Conservation (phyloP, 176 grass and related monocot genomes). For the Elaeis guineensis region DNA sequence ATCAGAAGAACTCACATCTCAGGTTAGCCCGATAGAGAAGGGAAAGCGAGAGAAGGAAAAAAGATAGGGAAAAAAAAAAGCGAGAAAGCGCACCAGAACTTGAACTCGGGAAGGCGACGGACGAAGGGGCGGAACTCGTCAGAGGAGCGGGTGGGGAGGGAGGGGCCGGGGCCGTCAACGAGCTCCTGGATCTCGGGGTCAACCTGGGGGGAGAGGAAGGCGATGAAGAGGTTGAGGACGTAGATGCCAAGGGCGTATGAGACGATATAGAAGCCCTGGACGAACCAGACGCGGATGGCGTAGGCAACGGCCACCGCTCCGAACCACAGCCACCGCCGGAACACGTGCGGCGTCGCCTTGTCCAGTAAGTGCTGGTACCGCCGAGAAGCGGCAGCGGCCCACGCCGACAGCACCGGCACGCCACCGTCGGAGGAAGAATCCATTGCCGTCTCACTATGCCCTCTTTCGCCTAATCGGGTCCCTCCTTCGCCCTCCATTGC, state of each 20-base stretch:
- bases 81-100: slow-evolving; percentile 47
- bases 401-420: slow-evolving; percentile 2
- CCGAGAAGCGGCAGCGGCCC: slow-evolving; percentile 18
- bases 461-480: too few species aligned
- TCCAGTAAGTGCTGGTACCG: slow-evolving; percentile 76
- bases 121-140: slow-evolving; percentile 82
- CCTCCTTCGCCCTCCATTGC: too few species aligned
- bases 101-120: slow-evolving; percentile 80
- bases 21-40: too few species aligned
- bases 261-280: slow-evolving; percentile 64
- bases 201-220: slow-evolving; percentile 74
- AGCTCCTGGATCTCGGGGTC: slow-evolving; percentile 57
- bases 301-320: slow-evolving; percentile 31
- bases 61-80: background rate
- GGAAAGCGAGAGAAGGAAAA: background rate
- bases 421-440: slow-evolving; percentile 14
- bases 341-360: slow-evolving; percentile 53
- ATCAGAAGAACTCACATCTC: too few species aligned
- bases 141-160: slow-evolving; percentile 49
- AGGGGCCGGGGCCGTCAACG: slow-evolving; percentile 24
- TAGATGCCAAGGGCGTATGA: slow-evolving; percentile 80
- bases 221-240: slow-evolving; percentile 60
- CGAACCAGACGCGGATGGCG: slow-evolving; percentile 57
- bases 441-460: slow-evolving; percentile 3
- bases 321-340: slow-evolving; percentile 50